A percentile compares a stretch with the other conserved stretches of the same genome.
phyloP scores from a whole-genome alignment of 73 alveolate genomes.

The Paramecium sonneborni region DNA sequence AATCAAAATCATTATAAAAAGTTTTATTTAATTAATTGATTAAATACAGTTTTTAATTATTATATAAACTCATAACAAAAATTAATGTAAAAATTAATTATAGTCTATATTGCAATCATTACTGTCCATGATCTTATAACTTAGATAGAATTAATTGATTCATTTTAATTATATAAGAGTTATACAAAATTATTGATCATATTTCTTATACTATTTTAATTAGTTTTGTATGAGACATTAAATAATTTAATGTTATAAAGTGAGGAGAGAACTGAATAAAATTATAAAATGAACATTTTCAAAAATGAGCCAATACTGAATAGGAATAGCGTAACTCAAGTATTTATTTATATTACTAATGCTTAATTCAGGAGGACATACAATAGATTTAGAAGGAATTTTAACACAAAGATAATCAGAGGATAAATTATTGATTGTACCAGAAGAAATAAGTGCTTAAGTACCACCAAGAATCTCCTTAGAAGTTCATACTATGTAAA shows the following conservation, averaged over 20 bases:
- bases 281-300: neutral
- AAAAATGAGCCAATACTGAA: neutral
- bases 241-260: neutral
- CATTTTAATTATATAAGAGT: neutral
- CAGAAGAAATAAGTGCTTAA: neutral
- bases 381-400: neutral
- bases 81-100: too few relatives aligned
- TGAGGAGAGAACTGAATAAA: neutral
- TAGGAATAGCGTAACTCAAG: neutral
- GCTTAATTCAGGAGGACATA: slow-evolving; percentile 31
- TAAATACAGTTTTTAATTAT: too few relatives aligned
- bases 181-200: neutral
- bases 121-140: neutral
- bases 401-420: neutral
- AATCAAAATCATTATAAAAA: too few relatives aligned
- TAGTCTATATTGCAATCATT: neutral
- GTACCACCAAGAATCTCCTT: neutral
- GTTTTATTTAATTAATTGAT: too few relatives aligned
- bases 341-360: neutral
- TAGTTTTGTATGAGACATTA: neutral
- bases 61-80: too few relatives aligned
- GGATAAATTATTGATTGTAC: neutral
- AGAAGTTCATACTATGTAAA: neutral
- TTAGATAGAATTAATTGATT: neutral
- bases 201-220: neutral